Percentiles rank a stretch among this genome's conserved stretches.
Evolutionary conservation across 371 early-diverging fungal genomes (phyloP).

Genomic region (Mortierella sp.): DNA sequence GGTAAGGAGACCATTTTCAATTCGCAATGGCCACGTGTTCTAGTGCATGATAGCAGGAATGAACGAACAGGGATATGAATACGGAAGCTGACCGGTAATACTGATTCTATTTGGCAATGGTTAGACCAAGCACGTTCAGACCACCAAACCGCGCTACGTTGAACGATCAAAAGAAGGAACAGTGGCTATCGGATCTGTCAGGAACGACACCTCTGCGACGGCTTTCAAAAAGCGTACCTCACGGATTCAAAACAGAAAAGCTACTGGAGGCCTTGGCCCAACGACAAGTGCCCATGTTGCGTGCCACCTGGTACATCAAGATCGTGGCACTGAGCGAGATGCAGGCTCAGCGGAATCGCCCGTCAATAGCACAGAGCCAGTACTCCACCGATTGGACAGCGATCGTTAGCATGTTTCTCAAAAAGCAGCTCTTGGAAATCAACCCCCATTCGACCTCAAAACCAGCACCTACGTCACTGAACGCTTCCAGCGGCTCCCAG

Average conservation of each 20-base stretch:
- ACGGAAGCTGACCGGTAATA: neutral
- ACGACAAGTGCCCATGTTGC: slow-evolving; percentile 73
- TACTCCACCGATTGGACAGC: slow-evolving; percentile 55
- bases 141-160: slow-evolving; percentile 70
- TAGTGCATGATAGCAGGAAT: neutral
- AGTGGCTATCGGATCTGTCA: slow-evolving; percentile 73
- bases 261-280: slow-evolving; percentile 72
- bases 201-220: slow-evolving; percentile 68
- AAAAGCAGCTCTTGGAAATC: slow-evolving; percentile 65
- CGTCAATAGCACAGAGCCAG: slow-evolving; percentile 30
- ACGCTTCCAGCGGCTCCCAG: slow-evolving; percentile 57
- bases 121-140: slow-evolving; percentile 68
- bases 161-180: slow-evolving; percentile 69
- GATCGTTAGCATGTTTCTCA: slow-evolving; percentile 51
- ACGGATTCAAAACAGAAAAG: slow-evolving; percentile 77
- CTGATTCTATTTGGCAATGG: neutral
- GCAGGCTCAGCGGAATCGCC: slow-evolving; percentile 51
- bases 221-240: slow-evolving; percentile 71
- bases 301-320: slow-evolving; percentile 86
- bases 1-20: slow-evolving; percentile 53
- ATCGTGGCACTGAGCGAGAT: slow-evolving; percentile 65
- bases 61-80: neutral
- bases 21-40: neutral
- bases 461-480: slow-evolving; percentile 38
- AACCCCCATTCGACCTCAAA: slow-evolving; percentile 42